phyloP scores from a whole-genome alignment of 805 yeast genomes.

The Kluyveromyces wickerhamii region DNA sequence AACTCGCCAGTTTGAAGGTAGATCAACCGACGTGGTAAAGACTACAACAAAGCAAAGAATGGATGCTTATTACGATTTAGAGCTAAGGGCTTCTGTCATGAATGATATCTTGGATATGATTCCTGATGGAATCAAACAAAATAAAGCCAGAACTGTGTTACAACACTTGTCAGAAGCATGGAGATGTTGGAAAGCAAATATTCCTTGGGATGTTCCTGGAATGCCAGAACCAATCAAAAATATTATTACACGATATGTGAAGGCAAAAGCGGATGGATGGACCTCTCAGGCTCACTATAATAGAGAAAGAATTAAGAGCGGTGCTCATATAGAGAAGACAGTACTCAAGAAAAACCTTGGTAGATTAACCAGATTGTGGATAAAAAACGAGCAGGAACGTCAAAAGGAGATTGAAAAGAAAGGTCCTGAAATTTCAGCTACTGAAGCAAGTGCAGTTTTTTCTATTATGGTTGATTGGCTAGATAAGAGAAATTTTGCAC shows the following conservation, averaged over 20 bases:
- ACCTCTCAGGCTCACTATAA: constrained; percentile 86
- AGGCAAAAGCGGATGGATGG: constrained; percentile 97
- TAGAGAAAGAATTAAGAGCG: constrained; percentile 78
- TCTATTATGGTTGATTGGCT: constrained; percentile 89
- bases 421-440: constrained; percentile 82
- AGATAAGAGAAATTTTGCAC: constrained; percentile 71
- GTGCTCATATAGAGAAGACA: constrained; percentile 91
- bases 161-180: constrained; percentile 97
- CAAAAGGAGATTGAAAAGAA: constrained; percentile 71
- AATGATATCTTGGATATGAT: constrained; percentile 95
- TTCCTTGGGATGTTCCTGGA: constrained; percentile 97
- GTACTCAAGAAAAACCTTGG: constrained; percentile 92
- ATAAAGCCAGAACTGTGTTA: constrained; percentile 74
- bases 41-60: constrained; percentile 93
- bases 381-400: constrained; percentile 84
- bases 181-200: constrained; percentile 99
- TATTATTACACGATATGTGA: constrained; percentile 80
- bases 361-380: constrained; percentile 83
- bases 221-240: constrained; percentile 84
- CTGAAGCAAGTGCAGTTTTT: constrained; percentile 82
- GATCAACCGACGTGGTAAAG: constrained; percentile 87
- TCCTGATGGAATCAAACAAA: constrained; percentile 87
- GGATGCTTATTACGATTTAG: constrained; percentile 91
- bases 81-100: constrained; percentile 88
- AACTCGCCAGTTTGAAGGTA: constrained; percentile 92